phyloP scores from a whole-genome alignment of 768 basidiomycete genomes.

The Phlebiopsis gigantea region DNA sequence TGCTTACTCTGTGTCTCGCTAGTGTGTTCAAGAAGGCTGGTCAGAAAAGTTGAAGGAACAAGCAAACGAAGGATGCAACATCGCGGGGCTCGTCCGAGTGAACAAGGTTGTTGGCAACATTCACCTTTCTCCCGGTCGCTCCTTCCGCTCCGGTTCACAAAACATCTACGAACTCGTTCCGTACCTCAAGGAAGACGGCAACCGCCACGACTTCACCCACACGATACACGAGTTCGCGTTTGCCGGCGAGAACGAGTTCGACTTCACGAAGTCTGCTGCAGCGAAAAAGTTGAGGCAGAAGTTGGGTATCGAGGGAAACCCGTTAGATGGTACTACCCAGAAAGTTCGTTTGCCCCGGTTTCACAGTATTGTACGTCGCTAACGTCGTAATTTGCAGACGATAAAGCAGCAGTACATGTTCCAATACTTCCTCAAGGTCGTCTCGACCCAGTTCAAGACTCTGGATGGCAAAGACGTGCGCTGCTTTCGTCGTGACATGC shows the following conservation, averaged over 20 bases:
- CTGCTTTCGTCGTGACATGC: slow-evolving; percentile 9
- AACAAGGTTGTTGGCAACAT: slow-evolving; percentile 98
- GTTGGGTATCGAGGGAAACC: slow-evolving; percentile 70
- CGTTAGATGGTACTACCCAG: slow-evolving; percentile 64
- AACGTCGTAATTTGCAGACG: slow-evolving; percentile 41
- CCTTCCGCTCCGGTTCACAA: slow-evolving; percentile 83
- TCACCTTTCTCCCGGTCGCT: slow-evolving; percentile 89
- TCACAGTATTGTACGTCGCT: background rate
- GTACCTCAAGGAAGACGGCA: slow-evolving; percentile 83
- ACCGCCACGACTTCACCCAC: slow-evolving; percentile 93
- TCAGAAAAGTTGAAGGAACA: slow-evolving; percentile 90
- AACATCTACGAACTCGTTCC: slow-evolving; percentile 89
- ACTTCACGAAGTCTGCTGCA: slow-evolving; percentile 56
- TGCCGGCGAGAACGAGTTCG: slow-evolving; percentile 78
- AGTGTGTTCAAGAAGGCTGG: slow-evolving; percentile 96
- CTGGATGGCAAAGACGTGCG: slow-evolving; percentile 65
- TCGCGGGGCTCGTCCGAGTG: slow-evolving; percentile 85
- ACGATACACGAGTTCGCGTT: slow-evolving; percentile 78
- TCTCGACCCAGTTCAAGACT: slow-evolving; percentile 90
- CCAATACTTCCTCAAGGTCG: slow-evolving; percentile 99
- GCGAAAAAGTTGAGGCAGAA: slow-evolving; percentile 61
- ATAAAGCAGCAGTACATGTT: slow-evolving; percentile 86
- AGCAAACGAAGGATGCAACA: slow-evolving; percentile 90
- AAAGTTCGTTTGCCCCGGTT: slow-evolving; percentile 35
- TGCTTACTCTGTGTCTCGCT: background rate